Percentiles rank a stretch among this genome's conserved stretches.
Conservation (phyloP, 2,329 filamentous ascomycete species). For the Didymella arachidicola region DNA sequence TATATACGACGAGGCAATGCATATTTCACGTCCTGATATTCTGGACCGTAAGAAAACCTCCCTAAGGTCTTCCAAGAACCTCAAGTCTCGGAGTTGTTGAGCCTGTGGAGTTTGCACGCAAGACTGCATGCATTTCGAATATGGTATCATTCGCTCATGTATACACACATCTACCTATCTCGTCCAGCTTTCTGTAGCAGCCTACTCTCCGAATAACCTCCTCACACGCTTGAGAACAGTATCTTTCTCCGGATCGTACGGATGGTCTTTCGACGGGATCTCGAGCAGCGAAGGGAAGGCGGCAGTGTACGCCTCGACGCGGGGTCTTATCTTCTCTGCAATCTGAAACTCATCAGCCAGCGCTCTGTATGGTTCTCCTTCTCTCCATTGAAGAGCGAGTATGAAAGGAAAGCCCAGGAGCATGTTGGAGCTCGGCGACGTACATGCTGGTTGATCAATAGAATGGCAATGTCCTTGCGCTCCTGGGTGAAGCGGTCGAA, state of each 20-base stretch:
- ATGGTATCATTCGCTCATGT: conserved; percentile 14
- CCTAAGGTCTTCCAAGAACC: background rate
- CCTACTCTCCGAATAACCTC: conserved; percentile 74
- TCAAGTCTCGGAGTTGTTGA: background rate
- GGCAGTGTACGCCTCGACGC: conserved; percentile 89
- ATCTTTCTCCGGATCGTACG: conserved; percentile 98
- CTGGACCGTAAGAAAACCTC: background rate
- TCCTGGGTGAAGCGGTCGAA: conserved; percentile 89
- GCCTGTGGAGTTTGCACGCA: background rate
- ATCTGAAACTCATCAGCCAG: conserved; percentile 64
- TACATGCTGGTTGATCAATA: conserved; percentile 98
- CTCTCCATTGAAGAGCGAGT: no score
- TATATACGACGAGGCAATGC: conserved; percentile 30
- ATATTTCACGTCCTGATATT: conserved; percentile 1
- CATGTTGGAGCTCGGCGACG: conserved; percentile 28
- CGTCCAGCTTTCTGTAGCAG: no score
- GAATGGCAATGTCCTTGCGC: conserved; percentile 94
- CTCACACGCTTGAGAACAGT: conserved; percentile 90
- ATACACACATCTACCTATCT: conserved; percentile 1
- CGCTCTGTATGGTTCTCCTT: no score
- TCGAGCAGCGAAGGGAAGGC: conserved; percentile 96
- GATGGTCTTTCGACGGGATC: conserved; percentile 98
- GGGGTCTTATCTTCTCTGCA: conserved; percentile 89
- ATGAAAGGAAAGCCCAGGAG: no score
- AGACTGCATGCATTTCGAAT: background rate